These are phyloP conservation scores for Hemerocallis citrina DNA, from an alignment of 106 monocot genomes.

Conservation along the genomic window DNA sequence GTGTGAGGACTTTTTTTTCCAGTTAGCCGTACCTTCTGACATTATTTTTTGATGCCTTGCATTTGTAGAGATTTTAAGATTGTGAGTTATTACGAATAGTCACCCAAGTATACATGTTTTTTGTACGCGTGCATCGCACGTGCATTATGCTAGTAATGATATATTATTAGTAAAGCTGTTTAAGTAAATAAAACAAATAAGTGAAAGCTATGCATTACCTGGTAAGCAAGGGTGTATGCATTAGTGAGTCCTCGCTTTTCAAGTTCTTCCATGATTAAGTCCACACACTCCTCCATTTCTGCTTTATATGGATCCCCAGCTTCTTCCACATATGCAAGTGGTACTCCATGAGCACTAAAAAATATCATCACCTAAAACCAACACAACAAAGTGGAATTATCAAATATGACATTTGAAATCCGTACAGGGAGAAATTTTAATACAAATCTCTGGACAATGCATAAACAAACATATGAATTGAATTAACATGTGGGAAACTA, in stretches of 20 bases:
- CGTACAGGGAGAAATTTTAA: neutral
- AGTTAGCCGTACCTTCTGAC: too few species aligned
- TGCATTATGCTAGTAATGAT: too few species aligned
- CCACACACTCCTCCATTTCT: conserved; percentile 96
- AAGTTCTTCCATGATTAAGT: conserved; percentile 93
- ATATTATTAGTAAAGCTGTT: neutral
- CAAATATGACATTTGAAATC: neutral
- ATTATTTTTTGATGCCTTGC: too few species aligned
- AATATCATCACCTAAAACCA: conserved; percentile 80
- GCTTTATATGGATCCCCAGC: conserved; percentile 98
- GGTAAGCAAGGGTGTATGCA: conserved; percentile 93
- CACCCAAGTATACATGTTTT: too few species aligned
- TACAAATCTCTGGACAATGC: too few species aligned
- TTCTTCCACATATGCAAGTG: conserved; percentile 95
- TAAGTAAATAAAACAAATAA: neutral
- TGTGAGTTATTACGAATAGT: too few species aligned
- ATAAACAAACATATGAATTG: too few species aligned
- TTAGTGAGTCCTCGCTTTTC: conserved; percentile 68
- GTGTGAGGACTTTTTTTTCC: too few species aligned
- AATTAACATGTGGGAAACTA: too few species aligned
- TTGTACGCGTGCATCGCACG: too few species aligned
- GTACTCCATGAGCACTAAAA: conserved; percentile 98
- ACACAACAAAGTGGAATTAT: neutral
- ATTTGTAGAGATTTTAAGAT: too few species aligned
- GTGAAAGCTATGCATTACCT: conserved; percentile 40